Conservation (phyloP, 2,329 filamentous ascomycete species). For the Microdochium bolleyi region DNA sequence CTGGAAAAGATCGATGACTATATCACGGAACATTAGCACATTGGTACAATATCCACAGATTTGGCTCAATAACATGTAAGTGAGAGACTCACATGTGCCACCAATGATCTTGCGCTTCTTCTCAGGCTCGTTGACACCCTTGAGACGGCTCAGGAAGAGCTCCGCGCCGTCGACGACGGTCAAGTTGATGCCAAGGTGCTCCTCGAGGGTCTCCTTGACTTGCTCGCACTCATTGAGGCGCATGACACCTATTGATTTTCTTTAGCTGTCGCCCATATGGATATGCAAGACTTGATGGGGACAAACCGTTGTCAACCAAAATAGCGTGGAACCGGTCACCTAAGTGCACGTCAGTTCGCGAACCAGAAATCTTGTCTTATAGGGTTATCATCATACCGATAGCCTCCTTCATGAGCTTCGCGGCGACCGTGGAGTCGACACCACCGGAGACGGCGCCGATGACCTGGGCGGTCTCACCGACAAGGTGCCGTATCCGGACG, state of each 20-base stretch:
- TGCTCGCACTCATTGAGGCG: constrained; percentile 75
- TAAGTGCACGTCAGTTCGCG: background rate
- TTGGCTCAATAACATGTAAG: too few relatives aligned
- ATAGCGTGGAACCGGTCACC: constrained; percentile 78
- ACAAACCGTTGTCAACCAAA: constrained; percentile 69
- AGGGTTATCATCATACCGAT: constrained; percentile 38
- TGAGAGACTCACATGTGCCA: constrained; percentile 35
- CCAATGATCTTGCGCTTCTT: constrained; percentile 90
- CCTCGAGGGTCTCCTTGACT: constrained; percentile 70
- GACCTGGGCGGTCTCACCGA: constrained; percentile 76
- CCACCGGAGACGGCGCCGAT: constrained; percentile 66
- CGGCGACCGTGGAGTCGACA: constrained; percentile 84
- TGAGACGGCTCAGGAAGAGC: constrained; percentile 67
- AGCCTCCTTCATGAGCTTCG: constrained; percentile 77
- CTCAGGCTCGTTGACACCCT: constrained; percentile 73
- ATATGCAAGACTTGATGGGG: constrained; percentile 5
- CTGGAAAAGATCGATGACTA: constrained; percentile 77
- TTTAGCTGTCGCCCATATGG: background rate
- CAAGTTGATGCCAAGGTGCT: constrained; percentile 83
- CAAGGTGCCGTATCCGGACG: constrained; percentile 67
- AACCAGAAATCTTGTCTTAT: background rate
- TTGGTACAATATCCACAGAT: too few relatives aligned
- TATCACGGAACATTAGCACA: constrained; percentile 1
- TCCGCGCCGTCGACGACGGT: constrained; percentile 77
- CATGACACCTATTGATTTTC: constrained; percentile 43